Evolutionary conservation across 768 basidiomycete species (phyloP), one percentile per base, ranked within the genome.

Genomic region (Tricholoma flavovirens): DNA sequence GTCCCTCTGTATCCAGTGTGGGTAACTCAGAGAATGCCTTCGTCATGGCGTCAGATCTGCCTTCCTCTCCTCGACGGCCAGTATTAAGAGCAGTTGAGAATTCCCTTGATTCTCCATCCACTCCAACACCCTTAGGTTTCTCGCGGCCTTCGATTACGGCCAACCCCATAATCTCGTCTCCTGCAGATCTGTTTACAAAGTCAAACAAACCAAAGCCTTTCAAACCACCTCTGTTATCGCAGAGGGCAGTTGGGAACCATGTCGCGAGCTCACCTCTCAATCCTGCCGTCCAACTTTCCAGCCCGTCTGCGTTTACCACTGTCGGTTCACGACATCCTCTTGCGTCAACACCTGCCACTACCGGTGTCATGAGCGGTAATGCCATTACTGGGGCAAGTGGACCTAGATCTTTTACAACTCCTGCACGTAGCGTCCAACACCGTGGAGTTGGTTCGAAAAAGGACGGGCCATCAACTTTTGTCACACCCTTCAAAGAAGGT

Each of bases 401-500:
- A 26, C 22, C 17, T 14, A 11, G 58, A 19, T 46, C 56, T 7
- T 38, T 56, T 11, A 40, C 52, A 11, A 63, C 63, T 22, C 59
- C 66, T 22, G 55, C 33, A 43, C 42, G 56, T 6, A 56, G 49
- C 17, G 22, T 46, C 21, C 36, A 40, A 33, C 51, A 32, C 9
- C 17, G 33, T 29, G 54, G 51, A 19, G 46, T 54, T 14, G 53
- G 29, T 14, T 9, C 58, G 22, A 62, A 54, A 45, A 67, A 67
- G 50, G 66, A 58, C 29, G 67, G 68, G 5, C 69, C 75, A 32
- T 69, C 73, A 9, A 73, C 73, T n/a, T 86, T 86, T 57, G 68
- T 77, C 6, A 86, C 84, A 1, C 85, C 85, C 0, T 87, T 88
- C 66, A 88, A 86, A 62, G 53, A 67, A 5, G 79, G 77, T 24